phyloP scores from a whole-genome alignment of 2,329 filamentous ascomycete species.

The Aspergillus pseudoviridinutans region DNA sequence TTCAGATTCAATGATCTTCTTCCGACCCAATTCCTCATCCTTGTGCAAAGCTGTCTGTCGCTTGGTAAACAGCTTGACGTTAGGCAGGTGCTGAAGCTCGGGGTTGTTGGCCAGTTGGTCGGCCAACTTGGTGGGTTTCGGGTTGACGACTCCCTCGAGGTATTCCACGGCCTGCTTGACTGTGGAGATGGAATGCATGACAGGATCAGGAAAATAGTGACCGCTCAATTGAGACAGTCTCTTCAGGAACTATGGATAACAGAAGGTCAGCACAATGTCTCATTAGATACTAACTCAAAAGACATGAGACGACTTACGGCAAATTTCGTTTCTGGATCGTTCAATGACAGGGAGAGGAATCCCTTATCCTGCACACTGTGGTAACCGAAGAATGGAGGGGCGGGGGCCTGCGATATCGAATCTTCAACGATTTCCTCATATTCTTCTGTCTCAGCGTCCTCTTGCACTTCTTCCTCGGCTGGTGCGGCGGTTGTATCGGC shows the following conservation, averaged over 20 bases:
- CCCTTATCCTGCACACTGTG: constrained; percentile 36
- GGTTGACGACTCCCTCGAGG: constrained; percentile 35
- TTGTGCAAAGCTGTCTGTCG: constrained; percentile 68
- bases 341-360: constrained; percentile 58
- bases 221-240: constrained; percentile 78
- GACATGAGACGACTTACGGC: constrained; percentile 53
- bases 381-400: constrained; percentile 20
- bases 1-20: constrained; percentile 75
- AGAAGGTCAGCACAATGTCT: constrained; percentile 38
- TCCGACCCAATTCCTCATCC: constrained; percentile 67
- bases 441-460: constrained; percentile 7
- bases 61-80: constrained; percentile 64
- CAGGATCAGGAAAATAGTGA: constrained; percentile 66
- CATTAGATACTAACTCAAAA: constrained; percentile 58
- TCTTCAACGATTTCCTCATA: constrained; percentile 22
- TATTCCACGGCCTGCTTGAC: constrained; percentile 54
- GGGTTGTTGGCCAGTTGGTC: constrained; percentile 51
- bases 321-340: constrained; percentile 63
- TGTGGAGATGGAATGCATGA: constrained; percentile 55
- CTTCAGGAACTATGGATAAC: constrained; percentile 64
- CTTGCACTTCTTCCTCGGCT: constrained; percentile 7
- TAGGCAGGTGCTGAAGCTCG: constrained; percentile 55
- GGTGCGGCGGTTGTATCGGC: constrained; percentile 8
- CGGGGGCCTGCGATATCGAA: constrained; percentile 17
- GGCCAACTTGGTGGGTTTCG: constrained; percentile 55